Percentiles rank a stretch among this genome's conserved stretches.
Evolutionary conservation across 139 green algal species (phyloP).

Genomic region (Tetraselmis chui): DNA sequence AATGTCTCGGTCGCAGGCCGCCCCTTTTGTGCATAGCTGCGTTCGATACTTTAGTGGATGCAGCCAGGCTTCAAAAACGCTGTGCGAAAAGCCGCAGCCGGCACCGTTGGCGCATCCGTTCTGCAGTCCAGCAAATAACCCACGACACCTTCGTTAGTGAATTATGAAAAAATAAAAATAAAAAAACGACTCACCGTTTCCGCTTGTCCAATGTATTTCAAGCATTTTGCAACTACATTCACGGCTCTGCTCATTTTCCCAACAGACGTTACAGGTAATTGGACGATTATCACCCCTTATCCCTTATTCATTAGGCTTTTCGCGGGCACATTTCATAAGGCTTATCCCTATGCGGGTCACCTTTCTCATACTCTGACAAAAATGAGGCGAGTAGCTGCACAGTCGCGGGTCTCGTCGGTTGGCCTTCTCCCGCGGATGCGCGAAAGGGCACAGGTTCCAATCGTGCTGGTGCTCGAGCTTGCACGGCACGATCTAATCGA

Average conservation of each 20-base stretch:
- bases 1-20: neutral
- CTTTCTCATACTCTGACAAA: neutral
- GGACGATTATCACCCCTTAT: too few relatives aligned
- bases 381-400: neutral
- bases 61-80: neutral
- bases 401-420: neutral
- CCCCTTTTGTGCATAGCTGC: neutral
- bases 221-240: too few relatives aligned
- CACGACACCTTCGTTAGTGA: neutral
- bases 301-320: too few relatives aligned
- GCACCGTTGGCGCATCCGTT: neutral
- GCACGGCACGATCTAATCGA: neutral
- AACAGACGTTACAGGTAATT: too few relatives aligned
- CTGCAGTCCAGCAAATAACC: neutral
- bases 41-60: neutral
- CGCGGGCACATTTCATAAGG: too few relatives aligned
- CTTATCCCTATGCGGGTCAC: too few relatives aligned
- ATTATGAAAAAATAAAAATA: neutral
- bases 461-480: neutral
- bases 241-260: too few relatives aligned
- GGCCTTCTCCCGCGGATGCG: neutral
- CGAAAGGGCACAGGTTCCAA: neutral
- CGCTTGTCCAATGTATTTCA: too few relatives aligned
- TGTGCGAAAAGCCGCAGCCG: neutral
- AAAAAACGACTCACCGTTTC: neutral